phyloP scores from a whole-genome alignment of 345 rosid genomes.

The Salix arbutifolia region DNA sequence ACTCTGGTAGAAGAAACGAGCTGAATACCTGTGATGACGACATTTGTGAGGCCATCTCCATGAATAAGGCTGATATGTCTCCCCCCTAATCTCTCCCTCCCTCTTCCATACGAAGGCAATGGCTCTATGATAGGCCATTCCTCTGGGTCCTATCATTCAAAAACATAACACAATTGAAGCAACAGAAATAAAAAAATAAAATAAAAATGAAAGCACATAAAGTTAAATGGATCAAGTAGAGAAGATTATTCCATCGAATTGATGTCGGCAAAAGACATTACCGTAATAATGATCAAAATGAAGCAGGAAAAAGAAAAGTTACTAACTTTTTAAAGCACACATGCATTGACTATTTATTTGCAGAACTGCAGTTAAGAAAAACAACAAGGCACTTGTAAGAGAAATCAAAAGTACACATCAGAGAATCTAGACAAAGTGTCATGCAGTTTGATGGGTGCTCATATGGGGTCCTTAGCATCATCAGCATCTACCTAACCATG shows the following conservation, averaged over 20 bases:
- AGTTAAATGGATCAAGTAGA: neutral
- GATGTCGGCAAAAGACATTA: neutral
- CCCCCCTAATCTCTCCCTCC: constrained; percentile 94
- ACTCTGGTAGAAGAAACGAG: neutral
- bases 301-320: neutral
- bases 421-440: neutral
- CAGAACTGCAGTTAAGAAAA: neutral
- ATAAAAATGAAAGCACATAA: neutral
- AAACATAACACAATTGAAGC: neutral
- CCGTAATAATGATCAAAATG: no score
- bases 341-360: neutral
- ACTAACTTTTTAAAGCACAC: neutral
- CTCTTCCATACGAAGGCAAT: constrained; percentile 98
- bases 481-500: constrained; percentile 14
- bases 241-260: neutral
- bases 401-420: neutral
- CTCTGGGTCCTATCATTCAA: constrained; percentile 46
- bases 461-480: constrained; percentile 16
- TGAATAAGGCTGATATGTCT: constrained; percentile 97
- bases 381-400: neutral
- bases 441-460: constrained; percentile 2
- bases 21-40: constrained; percentile 72
- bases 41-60: constrained; percentile 83
- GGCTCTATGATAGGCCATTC: constrained; percentile 96
- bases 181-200: neutral